Base-by-base conservation (phyloP, 129 eudicot genomes). In the Oenanthe sinensis region DNA sequence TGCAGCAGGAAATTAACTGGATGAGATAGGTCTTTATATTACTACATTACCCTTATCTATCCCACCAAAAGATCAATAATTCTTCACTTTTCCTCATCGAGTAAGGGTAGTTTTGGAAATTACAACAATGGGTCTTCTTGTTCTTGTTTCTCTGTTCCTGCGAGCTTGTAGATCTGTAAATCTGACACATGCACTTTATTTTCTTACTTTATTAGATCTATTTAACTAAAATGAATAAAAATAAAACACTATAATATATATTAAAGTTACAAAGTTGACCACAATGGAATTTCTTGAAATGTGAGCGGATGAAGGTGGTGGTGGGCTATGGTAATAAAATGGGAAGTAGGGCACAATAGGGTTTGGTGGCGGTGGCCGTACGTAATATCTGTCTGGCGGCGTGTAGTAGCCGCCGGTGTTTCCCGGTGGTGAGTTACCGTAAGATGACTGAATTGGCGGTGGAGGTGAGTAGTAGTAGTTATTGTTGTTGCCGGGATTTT, bases 311-410 rank as follows among this genome's bases (percentile, higher is more conserved):
- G 87, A 63, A 52, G 72, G 72, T 12, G 94, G 89, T 13, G 98
- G 98, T 48, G 97, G 96, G 69, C 52, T 89, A 80, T 94, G 80
- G 24, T 88, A 91, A 88, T 91, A 94, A 46, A 75, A 94, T 1
- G 98, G 98, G 50, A 87, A 94, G 83, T 94, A 94, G 20, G 98
- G 97, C 75, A 94, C 93, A 78, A 94, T 94, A 36, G 98, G 98
- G 86, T 94, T 94, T 4, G 98, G 97, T 8, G 98, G 94, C 47
- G 91, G 88, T 45, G 98, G 97, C 24, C 88, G 83, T 14, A 90
- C 87, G 76, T 82, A 84, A 45, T 52, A 82, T 4, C 45, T 44
- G 24, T 44, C 77, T 50, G 85, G 86, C 46, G 90, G 88, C 8
- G 82, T 74, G 33, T 54, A 81, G 82, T 81, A 83, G 68, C 16